Evolutionary conservation across 345 rosid species (phyloP).

Genomic region (Laguncularia racemosa): DNA sequence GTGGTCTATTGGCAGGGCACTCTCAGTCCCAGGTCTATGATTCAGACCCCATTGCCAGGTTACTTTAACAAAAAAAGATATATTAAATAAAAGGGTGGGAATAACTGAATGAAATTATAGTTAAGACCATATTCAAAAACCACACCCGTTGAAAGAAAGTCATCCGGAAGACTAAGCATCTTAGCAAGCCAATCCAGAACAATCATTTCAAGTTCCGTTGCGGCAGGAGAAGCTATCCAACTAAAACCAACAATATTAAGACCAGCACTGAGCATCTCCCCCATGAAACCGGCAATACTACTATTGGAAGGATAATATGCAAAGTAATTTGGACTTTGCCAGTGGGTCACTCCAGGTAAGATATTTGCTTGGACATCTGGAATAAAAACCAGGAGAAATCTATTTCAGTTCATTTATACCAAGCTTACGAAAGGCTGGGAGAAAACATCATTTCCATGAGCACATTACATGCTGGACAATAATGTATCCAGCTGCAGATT

Average conservation of each 20-base stretch:
- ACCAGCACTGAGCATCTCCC: slow-evolving; percentile 95
- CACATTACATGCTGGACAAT: not conserved
- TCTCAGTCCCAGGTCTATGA: no score
- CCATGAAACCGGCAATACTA: slow-evolving; percentile 85
- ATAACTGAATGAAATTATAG: not conserved
- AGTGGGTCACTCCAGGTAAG: slow-evolving; percentile 78
- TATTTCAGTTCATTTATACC: no score
- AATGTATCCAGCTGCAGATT: not conserved
- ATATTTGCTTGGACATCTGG: slow-evolving; percentile 67
- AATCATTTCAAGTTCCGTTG: slow-evolving; percentile 85
- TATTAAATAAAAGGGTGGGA: no score
- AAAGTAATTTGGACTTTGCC: slow-evolving; percentile 84
- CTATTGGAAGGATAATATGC: slow-evolving; percentile 87
- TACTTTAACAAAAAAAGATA: no score
- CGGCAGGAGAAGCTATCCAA: slow-evolving; percentile 92
- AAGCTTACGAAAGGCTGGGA: no score
- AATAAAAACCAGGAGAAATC: slow-evolving; percentile 4
- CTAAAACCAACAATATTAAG: slow-evolving; percentile 80
- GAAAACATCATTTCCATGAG: slow-evolving; percentile 1
- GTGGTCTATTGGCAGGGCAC: no score
- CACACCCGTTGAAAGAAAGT: slow-evolving; percentile 67
- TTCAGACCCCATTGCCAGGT: no score
- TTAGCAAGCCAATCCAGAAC: slow-evolving; percentile 91
- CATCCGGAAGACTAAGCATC: slow-evolving; percentile 61
- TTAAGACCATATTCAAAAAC: not conserved